Base-by-base conservation (phyloP, 2,329 filamentous ascomycete species). In the Ophiosphaerella herpotricha region DNA sequence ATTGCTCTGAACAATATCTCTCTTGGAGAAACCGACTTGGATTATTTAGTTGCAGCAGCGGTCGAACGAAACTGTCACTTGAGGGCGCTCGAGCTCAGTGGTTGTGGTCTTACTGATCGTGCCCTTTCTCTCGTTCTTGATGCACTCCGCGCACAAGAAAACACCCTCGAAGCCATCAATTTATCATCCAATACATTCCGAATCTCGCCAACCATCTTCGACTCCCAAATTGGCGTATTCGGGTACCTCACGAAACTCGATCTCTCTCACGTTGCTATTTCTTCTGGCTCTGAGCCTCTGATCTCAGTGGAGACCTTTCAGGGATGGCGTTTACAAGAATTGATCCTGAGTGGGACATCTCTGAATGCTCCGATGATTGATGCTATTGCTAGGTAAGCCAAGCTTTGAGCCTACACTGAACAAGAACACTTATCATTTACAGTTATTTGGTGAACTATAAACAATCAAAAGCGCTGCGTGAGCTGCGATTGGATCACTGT, bases 21-120 rank as follows among this genome's bases (percentile, higher is more conserved):
- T 52, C 79, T 90, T n/a, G 85, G 85, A 35, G 87, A 90, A 46
- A 84, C 84, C 0, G 87, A 90, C 70, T 74, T 89, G 45, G 87
- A 89, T 54, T 82, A 82, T 57, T 62, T 87, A 39, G 84, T 88
- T 38, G 85, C 85, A 56, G 85, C 86, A n/a, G 83, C 86, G 8
- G 85, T 86, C 1, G 84, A 88, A 52, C 78, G 81, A 56, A 77
- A 77, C 23, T 87, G 85, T 48, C 84, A 86, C 61, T 77, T 90
- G 45, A 82, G 87, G 40, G 86, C 85, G 1, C 76, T 90, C 14
- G 87, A 89, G 61, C 77, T 88, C 46, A 85, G 85, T 43, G 80
- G 83, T 38, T 89, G 87, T 61, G 81, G 80, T 7, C 67, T 85
- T 39, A 82, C 75, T 18, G 83, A 85, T 60, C 75, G 82, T 24